Evolutionary conservation across 1,284 basidiomycete genomes (phyloP).

Genomic region (Apiotrichum sp.): DNA sequence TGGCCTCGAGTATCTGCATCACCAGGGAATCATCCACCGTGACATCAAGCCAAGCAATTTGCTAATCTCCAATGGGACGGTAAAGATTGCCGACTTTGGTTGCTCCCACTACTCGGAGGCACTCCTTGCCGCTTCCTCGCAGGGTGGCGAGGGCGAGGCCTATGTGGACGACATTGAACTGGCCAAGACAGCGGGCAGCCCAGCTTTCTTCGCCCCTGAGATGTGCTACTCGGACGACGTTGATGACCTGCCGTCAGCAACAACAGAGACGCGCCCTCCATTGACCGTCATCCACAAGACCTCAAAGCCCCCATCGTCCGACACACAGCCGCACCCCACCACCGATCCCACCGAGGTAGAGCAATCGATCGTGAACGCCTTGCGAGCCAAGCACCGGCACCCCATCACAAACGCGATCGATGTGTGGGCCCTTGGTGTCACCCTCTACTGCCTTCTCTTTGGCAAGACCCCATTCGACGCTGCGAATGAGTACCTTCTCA

Average conservation of each 20-base stretch:
- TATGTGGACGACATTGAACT: conserved; percentile 76
- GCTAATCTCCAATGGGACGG: conserved; percentile 73
- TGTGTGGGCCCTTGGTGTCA: conserved; percentile 99
- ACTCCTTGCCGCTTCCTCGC: conserved; percentile 54
- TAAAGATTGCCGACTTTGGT: conserved; percentile 98
- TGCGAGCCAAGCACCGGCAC: conserved; percentile 50
- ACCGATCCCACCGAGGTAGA: neutral
- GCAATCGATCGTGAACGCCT: conserved; percentile 26
- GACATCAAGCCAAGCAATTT: conserved; percentile 99
- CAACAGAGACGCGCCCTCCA: conserved; percentile 27
- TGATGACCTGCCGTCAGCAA: conserved; percentile 18
- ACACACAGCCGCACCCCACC: neutral
- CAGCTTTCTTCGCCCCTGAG: conserved; percentile 96
- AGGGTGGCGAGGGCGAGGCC: conserved; percentile 52
- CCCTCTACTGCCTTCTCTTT: conserved; percentile 89
- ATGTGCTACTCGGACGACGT: conserved; percentile 57
- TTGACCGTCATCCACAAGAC: conserved; percentile 7
- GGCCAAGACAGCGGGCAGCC: conserved; percentile 90
- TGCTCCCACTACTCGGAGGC: conserved; percentile 92
- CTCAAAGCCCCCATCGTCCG: neutral
- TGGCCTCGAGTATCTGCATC: conserved; percentile 90
- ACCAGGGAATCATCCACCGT: conserved; percentile 96
- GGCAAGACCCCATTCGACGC: conserved; percentile 68
- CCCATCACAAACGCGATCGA: conserved; percentile 92
- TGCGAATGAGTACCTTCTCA: conserved; percentile 71